Evolutionary conservation across 2,329 filamentous ascomycete species (phyloP).

Genomic region (Fusarium cicatricum): DNA sequence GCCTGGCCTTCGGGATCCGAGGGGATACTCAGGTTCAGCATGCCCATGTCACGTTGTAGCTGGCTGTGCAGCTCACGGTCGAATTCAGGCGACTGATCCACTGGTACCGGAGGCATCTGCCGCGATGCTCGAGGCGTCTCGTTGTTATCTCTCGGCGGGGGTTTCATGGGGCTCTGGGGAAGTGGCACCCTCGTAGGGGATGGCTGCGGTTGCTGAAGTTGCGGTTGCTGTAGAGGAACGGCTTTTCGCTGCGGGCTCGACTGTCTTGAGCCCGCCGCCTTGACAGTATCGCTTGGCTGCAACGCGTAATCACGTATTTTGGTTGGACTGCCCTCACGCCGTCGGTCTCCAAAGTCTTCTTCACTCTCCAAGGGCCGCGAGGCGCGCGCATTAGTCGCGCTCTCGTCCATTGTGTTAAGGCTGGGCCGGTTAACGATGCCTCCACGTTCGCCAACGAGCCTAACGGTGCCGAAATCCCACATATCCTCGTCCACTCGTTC

Average conservation of each 20-base stretch:
- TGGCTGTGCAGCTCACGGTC: constrained; percentile 69
- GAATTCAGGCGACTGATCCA: constrained; percentile 65
- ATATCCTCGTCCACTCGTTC: constrained; percentile 78
- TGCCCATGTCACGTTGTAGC: constrained; percentile 68
- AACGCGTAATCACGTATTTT: constrained; percentile 59
- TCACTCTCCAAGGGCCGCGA: constrained; percentile 59
- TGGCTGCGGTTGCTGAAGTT: constrained; percentile 24
- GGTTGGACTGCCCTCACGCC: constrained; percentile 59
- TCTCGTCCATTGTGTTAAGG: constrained; percentile 78
- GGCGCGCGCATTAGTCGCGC: constrained; percentile 78
- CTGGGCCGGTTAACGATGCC: constrained; percentile 64
- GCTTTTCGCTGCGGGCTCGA: constrained; percentile 68
- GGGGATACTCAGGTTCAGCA: constrained; percentile 57
- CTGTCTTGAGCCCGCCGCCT: constrained; percentile 62
- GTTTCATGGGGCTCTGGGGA: constrained; percentile 54
- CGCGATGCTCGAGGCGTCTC: constrained; percentile 59
- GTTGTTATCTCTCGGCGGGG: constrained; percentile 43
- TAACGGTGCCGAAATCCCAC: constrained; percentile 98
- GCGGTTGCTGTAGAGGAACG: constrained; percentile 46
- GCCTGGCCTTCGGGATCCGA: constrained; percentile 19
- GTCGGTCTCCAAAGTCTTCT: constrained; percentile 61
- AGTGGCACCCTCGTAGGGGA: constrained; percentile 70
- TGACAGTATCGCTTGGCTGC: constrained; percentile 63
- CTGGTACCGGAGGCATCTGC: constrained; percentile 56
- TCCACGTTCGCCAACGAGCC: constrained; percentile 75